phyloP scores from a whole-genome alignment of 495 filamentous ascomycete genomes.

The Cercophora newfieldiana region DNA sequence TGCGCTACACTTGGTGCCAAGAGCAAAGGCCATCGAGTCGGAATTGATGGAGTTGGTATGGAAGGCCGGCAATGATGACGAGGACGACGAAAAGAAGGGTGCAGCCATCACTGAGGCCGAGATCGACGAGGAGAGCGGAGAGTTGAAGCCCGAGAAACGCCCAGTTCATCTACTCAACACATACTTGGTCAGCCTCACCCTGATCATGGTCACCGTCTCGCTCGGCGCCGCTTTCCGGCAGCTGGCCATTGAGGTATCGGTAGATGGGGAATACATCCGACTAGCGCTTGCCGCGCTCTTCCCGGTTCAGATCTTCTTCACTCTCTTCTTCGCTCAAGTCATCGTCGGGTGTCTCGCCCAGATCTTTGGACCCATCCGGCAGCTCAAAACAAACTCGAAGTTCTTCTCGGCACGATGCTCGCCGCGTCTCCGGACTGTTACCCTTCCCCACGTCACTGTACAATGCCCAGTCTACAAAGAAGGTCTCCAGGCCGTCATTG shows the following conservation, averaged over 20 bases:
- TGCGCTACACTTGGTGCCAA: conserved; percentile 61
- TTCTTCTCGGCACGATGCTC: conserved; percentile 72
- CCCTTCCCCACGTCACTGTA: conserved; percentile 67
- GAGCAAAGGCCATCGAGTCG: conserved; percentile 67
- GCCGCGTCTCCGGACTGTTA: conserved; percentile 51
- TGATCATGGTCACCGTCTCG: conserved; percentile 61
- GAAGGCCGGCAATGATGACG: conserved; percentile 52
- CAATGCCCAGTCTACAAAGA: conserved; percentile 77
- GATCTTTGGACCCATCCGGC: conserved; percentile 69
- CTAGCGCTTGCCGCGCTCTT: conserved; percentile 62
- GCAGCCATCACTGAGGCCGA: conserved; percentile 48
- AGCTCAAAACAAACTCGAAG: conserved; percentile 72
- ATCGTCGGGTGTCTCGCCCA: conserved; percentile 74
- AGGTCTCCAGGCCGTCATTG: conserved; percentile 63
- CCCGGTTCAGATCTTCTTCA: conserved; percentile 77
- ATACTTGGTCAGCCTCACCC: conserved; percentile 62
- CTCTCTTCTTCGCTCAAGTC: conserved; percentile 73
- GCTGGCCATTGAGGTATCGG: conserved; percentile 65
- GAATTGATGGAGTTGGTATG: conserved; percentile 75
- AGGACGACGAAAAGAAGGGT: conserved; percentile 53
- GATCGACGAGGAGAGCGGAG: conserved; percentile 70
- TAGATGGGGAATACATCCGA: conserved; percentile 61
- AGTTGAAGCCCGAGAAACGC: conserved; percentile 61
- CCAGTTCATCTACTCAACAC: conserved; percentile 67
- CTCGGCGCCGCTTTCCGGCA: conserved; percentile 67